These are phyloP conservation scores for Fusarium nodosum DNA, from an alignment of 2,329 filamentous ascomycete genomes.

Conservation along the genomic window DNA sequence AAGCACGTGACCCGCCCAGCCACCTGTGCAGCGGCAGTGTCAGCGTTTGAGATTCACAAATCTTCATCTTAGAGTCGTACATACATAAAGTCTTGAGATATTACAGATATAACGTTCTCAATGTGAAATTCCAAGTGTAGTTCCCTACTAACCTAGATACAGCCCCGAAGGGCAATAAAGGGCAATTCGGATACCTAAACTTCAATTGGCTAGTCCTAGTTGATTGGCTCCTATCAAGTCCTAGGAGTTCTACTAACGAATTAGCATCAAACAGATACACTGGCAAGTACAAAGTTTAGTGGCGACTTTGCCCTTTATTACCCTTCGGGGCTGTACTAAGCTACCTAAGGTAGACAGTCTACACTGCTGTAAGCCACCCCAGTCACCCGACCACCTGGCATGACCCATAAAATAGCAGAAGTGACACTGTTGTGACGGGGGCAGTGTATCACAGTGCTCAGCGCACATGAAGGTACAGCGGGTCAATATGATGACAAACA, in stretches of 20 bases:
- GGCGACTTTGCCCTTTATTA: too few relatives aligned
- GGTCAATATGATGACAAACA: conserved; percentile 41
- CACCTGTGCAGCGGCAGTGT: neutral
- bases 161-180: too few relatives aligned
- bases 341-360: neutral
- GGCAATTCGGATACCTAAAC: too few relatives aligned
- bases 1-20: conserved; percentile 49
- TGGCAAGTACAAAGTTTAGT: too few relatives aligned
- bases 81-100: neutral
- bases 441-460: conserved; percentile 40
- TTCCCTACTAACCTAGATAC: too few relatives aligned
- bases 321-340: too few relatives aligned
- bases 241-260: too few relatives aligned
- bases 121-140: neutral
- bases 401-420: neutral
- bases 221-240: too few relatives aligned
- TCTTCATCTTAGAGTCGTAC: neutral
- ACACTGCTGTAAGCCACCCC: neutral
- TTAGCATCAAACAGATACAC: too few relatives aligned
- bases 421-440: neutral
- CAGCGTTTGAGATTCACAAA: neutral
- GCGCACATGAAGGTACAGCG: conserved; percentile 45
- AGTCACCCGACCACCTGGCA: neutral
- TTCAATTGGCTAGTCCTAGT: too few relatives aligned
- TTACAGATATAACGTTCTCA: neutral